Base-by-base conservation (phyloP, 768 basidiomycete species). In the Panaeolus papilionaceus region DNA sequence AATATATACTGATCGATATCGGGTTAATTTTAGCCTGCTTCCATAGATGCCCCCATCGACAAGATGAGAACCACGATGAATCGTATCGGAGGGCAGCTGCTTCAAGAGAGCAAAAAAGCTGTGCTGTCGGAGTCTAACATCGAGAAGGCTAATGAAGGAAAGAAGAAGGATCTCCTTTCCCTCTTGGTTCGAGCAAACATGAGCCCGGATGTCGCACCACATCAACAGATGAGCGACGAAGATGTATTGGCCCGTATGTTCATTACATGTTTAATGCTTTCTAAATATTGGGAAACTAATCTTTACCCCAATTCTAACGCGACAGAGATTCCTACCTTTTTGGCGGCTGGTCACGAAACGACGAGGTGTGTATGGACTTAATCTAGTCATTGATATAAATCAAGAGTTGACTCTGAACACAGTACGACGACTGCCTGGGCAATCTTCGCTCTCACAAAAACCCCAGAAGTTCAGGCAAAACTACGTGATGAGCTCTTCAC, bases 141-240 rank as follows among this genome's bases (percentile, higher is more conserved):
- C 2, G 78, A 76, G 20, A 78, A 78, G 77, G 33, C 73, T 72
- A 4, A 68, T 71, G 5, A 69, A 75, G 68, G 70, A 70, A 75
- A 81, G 77, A 80, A 73, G 76, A 81, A 85, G 10, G 88, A 89
- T 74, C 67, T 90, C 7, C 74, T 90, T 4, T 85, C 84, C 1
- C 72, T 88, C 18, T 78, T 90, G 1, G 79, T 89, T 58, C 81
- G 80, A 67, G 88, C 88, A 3, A 91, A 90, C 72, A 82, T 88
- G 77, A 81, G 85, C 1, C 81, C 80, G 2, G 85, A 89, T 69
- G 70, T 86, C 1, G 81, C 83, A 0, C 82, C 83, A 20, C 76
- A 69, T 38, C 86, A 87, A 70, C 76, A 73, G 20, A 51, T 51
- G 47, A 66, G 72, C 16, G 74, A 83, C 37, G 0, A 91, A 89